Evolutionary conservation across 164 flowering plant genomes (phyloP), one percentile per base, ranked within the genome.

Genomic region (Saururus chinensis): DNA sequence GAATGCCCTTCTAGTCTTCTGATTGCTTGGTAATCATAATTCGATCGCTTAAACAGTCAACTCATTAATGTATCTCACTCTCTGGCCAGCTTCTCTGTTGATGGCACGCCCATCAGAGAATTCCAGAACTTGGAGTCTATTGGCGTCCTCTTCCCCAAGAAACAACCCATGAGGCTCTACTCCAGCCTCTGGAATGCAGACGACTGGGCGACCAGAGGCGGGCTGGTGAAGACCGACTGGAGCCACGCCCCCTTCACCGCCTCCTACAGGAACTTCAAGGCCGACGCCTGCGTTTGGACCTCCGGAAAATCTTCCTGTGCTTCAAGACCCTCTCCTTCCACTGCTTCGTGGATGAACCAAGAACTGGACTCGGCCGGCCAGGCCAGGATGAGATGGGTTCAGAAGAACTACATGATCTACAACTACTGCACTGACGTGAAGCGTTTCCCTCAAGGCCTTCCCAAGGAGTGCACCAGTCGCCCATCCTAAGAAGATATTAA

Each of bases 401-500:
- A 69, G 25, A 24, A 61, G 51, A 66, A 80, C 41, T 66, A 57
- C 64, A 74, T 74, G 81, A 51, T 80, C 22, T 76, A 76, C 56
- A 68, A 75, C 60, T 77, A 77, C 56, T 80, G 83, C 67, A 51
- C 67, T 16, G 78, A 80, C 53, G 20, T 54, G 22, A 74, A 76
- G 51, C 70, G 80, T 25, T 78, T 72, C 24, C 74, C 79, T 49
- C 70, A 70, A 30, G 81, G 84, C 17, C 40, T 71, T 12, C 74
- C 79, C 1, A 42, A 49, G 3, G 82, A 76, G 59, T 76, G 76
- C 59, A 20, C 62, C 49, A 19, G 25, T 4, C 20, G 24, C 56
- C 22, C 11, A 45, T 12, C 49, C 17, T 45, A 45, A 45, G 37
- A 30, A 30, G 37, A 30, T 30, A n/a, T n/a, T n/a, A 6, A 30